phyloP scores from a whole-genome alignment of 257 asterid species.

The Eucommia ulmoides region DNA sequence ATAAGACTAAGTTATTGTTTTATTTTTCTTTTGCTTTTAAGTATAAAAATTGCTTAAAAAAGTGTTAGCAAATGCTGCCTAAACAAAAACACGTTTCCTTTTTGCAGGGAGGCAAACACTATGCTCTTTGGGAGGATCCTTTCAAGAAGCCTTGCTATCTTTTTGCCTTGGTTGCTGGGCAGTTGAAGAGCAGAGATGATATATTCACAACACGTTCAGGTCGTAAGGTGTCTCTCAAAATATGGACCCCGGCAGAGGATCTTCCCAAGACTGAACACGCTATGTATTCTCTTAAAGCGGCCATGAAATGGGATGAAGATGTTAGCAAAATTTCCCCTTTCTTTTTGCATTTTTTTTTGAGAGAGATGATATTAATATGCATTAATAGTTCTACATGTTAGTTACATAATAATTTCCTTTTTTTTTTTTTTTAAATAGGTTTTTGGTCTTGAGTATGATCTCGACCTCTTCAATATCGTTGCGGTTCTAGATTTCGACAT shows the following conservation, averaged over 20 bases:
- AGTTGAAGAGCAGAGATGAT: constrained; percentile 81
- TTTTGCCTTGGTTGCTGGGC: constrained; percentile 93
- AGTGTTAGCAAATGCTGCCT: too few relatives aligned
- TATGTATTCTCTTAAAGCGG: constrained; percentile 91
- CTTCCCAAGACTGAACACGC: constrained; percentile 90
- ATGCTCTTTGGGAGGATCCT: constrained; percentile 86
- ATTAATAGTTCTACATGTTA: constrained; percentile 1
- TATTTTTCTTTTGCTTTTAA: too few relatives aligned
- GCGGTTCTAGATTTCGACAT: constrained; percentile 95
- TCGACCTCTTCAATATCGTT: constrained; percentile 90
- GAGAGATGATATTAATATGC: too few relatives aligned
- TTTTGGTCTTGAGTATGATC: constrained; percentile 90
- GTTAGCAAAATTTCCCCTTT: too few relatives aligned
- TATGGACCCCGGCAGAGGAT: constrained; percentile 89
- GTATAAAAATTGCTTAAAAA: too few relatives aligned
- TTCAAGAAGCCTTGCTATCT: constrained; percentile 92
- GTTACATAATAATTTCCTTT: constrained; percentile 4
- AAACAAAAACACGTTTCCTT: too few relatives aligned
- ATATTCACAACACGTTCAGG: constrained; percentile 73
- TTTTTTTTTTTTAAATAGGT: constrained; percentile 36
- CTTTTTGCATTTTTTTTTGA: too few relatives aligned
- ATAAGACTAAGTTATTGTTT: too few relatives aligned
- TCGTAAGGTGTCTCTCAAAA: constrained; percentile 65
- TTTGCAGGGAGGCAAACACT: constrained; percentile 77
- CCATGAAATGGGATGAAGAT: constrained; percentile 99